Conservation (phyloP, 352 stramenopile species). For the Pythium brachiatum region DNA sequence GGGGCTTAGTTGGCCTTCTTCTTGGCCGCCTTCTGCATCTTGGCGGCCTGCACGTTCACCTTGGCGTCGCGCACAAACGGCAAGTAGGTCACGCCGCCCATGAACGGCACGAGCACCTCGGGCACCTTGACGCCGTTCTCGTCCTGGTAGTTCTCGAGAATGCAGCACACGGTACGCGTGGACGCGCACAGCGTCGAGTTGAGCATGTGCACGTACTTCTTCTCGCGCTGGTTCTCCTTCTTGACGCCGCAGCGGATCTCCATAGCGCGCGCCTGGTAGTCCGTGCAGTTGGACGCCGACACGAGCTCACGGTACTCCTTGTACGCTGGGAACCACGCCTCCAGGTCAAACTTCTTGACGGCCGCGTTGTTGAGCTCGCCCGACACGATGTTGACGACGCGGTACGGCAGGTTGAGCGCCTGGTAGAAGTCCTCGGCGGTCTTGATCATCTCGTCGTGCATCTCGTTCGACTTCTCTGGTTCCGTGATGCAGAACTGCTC, state of each 20-base stretch:
- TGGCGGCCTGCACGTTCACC: slow-evolving; percentile 88
- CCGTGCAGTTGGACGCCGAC: slow-evolving; percentile 99
- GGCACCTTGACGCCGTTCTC: slow-evolving; percentile 96
- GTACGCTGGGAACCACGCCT: slow-evolving; percentile 99
- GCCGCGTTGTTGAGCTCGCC: slow-evolving; percentile 98
- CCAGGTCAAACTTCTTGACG: slow-evolving; percentile 99
- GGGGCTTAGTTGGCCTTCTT: slow-evolving; percentile 90
- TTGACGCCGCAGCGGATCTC: slow-evolving; percentile 96
- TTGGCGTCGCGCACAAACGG: slow-evolving; percentile 96
- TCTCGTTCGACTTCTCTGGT: slow-evolving; percentile 89
- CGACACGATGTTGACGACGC: slow-evolving; percentile 99
- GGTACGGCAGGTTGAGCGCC: slow-evolving; percentile 97
- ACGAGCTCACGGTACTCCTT: slow-evolving; percentile 99
- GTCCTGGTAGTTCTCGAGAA: slow-evolving; percentile 99
- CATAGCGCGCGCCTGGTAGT: slow-evolving; percentile 97
- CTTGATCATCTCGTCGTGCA: slow-evolving; percentile 92
- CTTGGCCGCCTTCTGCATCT: slow-evolving; percentile 94
- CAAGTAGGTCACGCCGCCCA: slow-evolving; percentile 98
- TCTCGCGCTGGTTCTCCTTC: slow-evolving; percentile 93
- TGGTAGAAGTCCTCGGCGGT: slow-evolving; percentile 98
- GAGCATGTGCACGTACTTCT: slow-evolving; percentile 99
- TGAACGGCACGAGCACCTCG: slow-evolving; percentile 97
- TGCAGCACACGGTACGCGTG: slow-evolving; percentile 98
- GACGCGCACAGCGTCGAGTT: slow-evolving; percentile 99
- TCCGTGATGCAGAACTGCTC: slow-evolving; percentile 98